These are phyloP conservation scores for Luvunga scandens DNA, from an alignment of 345 rosid genomes.

Conservation along the genomic window DNA sequence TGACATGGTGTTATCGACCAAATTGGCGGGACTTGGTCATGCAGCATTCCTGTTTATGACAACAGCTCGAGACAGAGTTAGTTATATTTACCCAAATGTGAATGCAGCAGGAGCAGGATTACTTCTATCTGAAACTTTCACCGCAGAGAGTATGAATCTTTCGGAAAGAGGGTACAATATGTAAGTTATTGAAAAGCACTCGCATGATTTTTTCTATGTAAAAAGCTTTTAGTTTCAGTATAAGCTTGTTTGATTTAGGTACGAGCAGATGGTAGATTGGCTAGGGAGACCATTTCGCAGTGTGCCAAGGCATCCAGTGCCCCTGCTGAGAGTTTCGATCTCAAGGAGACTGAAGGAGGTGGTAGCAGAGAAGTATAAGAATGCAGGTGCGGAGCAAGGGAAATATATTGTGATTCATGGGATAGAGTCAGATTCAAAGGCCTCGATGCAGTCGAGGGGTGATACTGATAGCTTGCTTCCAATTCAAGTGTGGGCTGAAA, in stretches of 20 bases:
- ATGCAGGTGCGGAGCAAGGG: constrained; percentile 72
- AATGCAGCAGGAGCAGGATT: constrained; percentile 96
- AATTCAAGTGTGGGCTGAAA: constrained; percentile 62
- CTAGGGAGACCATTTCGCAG: constrained; percentile 74
- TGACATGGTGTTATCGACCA: constrained; percentile 90
- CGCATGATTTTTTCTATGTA: neutral
- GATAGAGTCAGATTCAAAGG: constrained; percentile 90
- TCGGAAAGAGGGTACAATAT: constrained; percentile 73
- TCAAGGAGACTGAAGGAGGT: constrained; percentile 77
- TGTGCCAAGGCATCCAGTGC: constrained; percentile 69
- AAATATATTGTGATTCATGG: constrained; percentile 89
- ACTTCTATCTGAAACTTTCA: constrained; percentile 71
- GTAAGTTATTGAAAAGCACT: constrained; percentile 34
- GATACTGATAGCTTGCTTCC: constrained; percentile 82
- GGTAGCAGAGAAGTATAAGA: constrained; percentile 65
- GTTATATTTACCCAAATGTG: constrained; percentile 88
- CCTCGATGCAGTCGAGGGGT: constrained; percentile 89
- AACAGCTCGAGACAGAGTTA: constrained; percentile 76
- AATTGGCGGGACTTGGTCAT: constrained; percentile 86
- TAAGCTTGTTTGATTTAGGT: constrained; percentile 45
- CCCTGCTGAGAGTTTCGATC: constrained; percentile 68
- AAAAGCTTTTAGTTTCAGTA: neutral
- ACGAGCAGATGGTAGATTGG: constrained; percentile 81
- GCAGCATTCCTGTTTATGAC: constrained; percentile 88
- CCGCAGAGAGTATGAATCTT: constrained; percentile 61